Evolutionary conservation across 306 rosid species (phyloP).

Genomic region (Rosa multiflora): DNA sequence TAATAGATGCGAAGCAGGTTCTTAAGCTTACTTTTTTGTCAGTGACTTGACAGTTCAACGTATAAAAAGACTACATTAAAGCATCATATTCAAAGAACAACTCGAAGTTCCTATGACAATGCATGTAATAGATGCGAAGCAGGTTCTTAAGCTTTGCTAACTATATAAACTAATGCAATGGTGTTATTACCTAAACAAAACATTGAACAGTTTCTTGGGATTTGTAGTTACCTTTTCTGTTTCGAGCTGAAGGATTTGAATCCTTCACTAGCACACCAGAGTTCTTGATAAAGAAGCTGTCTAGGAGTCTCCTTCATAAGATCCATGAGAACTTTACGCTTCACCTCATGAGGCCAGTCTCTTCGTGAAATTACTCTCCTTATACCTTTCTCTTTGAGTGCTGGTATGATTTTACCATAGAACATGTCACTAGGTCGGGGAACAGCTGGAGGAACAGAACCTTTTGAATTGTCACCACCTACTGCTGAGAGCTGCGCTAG

Average conservation of each 20-base stretch:
- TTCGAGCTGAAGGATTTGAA: slow-evolving; percentile 86
- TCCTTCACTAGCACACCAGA: slow-evolving; percentile 99
- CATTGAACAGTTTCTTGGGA: neutral
- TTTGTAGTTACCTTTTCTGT: slow-evolving; percentile 62
- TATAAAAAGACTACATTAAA: neutral
- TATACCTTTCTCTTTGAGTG: slow-evolving; percentile 97
- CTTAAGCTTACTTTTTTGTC: neutral
- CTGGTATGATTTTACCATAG: slow-evolving; percentile 97
- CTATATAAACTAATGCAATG: neutral
- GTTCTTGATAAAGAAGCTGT: slow-evolving; percentile 87
- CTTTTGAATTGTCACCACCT: slow-evolving; percentile 58
- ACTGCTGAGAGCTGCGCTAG: slow-evolving; percentile 62
- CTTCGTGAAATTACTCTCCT: slow-evolving; percentile 97
- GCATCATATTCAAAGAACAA: neutral
- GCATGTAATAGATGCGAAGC: neutral
- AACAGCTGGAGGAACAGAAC: slow-evolving; percentile 79
- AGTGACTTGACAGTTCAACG: neutral
- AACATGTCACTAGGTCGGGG: slow-evolving; percentile 99
- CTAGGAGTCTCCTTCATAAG: slow-evolving; percentile 93
- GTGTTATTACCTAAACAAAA: neutral
- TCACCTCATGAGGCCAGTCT: slow-evolving; percentile 99
- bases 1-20: slow-evolving; percentile 1
- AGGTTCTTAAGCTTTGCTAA: neutral
- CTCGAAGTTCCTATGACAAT: neutral
- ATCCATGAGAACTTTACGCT: slow-evolving; percentile 86